A percentile compares a stretch with the other conserved stretches of the same genome.
Conservation (phyloP, 305 asterid genomes). For the Fraxinus nigra region DNA sequence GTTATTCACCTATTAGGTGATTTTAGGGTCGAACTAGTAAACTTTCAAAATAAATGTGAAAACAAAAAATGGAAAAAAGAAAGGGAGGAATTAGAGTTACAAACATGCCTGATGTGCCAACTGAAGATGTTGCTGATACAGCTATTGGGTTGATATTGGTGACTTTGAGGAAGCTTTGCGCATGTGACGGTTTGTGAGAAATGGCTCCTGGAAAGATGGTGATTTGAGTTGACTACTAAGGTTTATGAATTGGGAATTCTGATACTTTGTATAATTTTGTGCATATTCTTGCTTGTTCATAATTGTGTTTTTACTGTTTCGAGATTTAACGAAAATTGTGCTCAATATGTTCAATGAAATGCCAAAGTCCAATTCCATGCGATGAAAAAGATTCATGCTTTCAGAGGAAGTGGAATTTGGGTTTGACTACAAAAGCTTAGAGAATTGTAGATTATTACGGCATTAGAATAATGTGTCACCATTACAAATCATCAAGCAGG, state of each 20-base stretch:
- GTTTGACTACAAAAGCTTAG: not conserved
- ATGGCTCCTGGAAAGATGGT: constrained; percentile 47
- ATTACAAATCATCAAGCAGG: not conserved
- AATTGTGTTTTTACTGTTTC: too few relatives aligned
- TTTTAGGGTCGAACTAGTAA: too few relatives aligned
- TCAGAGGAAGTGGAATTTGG: not conserved
- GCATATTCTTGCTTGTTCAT: not conserved
- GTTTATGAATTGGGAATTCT: constrained; percentile 29
- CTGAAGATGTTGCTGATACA: constrained; percentile 72
- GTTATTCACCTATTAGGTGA: too few relatives aligned
- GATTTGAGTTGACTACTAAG: constrained; percentile 52
- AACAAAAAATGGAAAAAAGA: constrained; percentile 20
- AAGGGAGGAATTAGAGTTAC: constrained; percentile 58
- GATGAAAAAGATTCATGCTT: not conserved
- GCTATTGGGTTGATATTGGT: constrained; percentile 62
- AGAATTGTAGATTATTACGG: not conserved
- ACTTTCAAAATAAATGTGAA: constrained; percentile 27
- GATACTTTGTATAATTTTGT: not conserved
- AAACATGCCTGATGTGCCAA: constrained; percentile 73
- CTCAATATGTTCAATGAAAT: not conserved
- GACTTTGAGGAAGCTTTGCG: constrained; percentile 50
- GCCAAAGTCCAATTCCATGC: not conserved
- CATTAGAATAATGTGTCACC: not conserved
- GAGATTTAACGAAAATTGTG: not conserved
- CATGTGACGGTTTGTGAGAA: constrained; percentile 46